Conservation (phyloP, 148 eudicot genomes). For the Hydrangea macrophylla region DNA sequence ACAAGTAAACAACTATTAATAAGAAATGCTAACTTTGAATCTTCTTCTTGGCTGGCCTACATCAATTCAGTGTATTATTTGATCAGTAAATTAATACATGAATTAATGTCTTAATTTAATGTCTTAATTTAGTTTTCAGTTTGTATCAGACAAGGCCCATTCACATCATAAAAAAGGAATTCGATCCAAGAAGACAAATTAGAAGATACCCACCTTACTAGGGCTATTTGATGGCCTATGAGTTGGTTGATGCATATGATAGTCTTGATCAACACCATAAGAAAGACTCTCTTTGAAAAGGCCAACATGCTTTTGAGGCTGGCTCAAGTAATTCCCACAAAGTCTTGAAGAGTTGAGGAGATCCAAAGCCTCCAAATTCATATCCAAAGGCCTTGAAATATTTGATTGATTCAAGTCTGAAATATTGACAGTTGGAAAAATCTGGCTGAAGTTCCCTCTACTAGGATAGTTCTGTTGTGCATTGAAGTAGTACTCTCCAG, state of each 20-base stretch:
- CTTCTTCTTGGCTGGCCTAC: no score
- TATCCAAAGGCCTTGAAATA: constrained; percentile 36
- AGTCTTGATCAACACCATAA: constrained; percentile 43
- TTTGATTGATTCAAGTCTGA: constrained; percentile 37
- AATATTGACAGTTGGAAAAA: constrained; percentile 57
- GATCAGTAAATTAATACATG: no score
- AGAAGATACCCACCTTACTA: constrained; percentile 44
- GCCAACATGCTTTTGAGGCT: constrained; percentile 24
- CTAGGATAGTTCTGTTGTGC: constrained; percentile 7
- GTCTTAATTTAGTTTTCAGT: no score
- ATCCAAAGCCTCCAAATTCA: constrained; percentile 55
- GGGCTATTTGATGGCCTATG: constrained; percentile 33
- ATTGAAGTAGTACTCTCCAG: constrained; percentile 11
- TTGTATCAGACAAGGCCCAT: no score
- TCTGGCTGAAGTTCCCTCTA: constrained; percentile 50
- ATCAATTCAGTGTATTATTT: no score
- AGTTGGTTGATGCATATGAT: constrained; percentile 41
- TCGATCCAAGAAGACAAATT: no score
- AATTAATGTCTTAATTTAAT: no score
- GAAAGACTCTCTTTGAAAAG: constrained; percentile 31
- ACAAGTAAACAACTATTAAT: background rate
- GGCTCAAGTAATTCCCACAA: constrained; percentile 28
- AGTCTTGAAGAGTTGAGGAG: constrained; percentile 38
- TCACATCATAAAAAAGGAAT: no score
- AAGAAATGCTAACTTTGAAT: no score